phyloP scores from a whole-genome alignment of 2,329 filamentous ascomycete genomes.

The Clathrospora elynae region DNA sequence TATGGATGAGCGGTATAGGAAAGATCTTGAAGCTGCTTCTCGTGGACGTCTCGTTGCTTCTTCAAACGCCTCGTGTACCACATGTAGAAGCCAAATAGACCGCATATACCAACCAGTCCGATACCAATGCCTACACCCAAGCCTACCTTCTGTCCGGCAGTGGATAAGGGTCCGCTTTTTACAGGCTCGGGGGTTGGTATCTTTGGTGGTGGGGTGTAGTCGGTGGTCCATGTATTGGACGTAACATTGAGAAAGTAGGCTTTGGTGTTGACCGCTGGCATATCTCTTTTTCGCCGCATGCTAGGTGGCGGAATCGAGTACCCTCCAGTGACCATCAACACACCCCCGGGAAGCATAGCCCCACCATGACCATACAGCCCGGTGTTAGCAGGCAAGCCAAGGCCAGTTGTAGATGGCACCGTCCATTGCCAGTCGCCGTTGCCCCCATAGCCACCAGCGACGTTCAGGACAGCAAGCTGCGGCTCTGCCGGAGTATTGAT shows the following conservation, averaged over 20 bases:
- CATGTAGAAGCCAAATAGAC: conserved; percentile 52
- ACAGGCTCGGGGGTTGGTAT: conserved; percentile 15
- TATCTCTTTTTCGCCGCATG: conserved; percentile 46
- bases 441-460: conserved; percentile 74
- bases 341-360: conserved; percentile 63
- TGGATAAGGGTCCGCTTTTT: conserved; percentile 47
- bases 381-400: conserved; percentile 49
- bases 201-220: conserved; percentile 58
- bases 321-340: conserved; percentile 67
- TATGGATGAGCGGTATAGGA: conserved; percentile 57
- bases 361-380: conserved; percentile 68
- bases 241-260: conserved; percentile 66
- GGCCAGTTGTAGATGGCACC: conserved; percentile 58
- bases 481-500: conserved; percentile 75
- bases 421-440: conserved; percentile 70
- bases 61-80: conserved; percentile 53
- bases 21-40: conserved; percentile 61
- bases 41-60: conserved; percentile 52
- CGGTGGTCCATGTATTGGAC: conserved; percentile 62
- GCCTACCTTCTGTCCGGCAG: conserved; percentile 53
- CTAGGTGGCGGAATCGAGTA: conserved; percentile 55
- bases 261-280: conserved; percentile 49
- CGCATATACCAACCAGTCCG: conserved; percentile 50
- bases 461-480: conserved; percentile 75
- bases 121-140: conserved; percentile 53